These are phyloP conservation scores for Phialophora chinensis DNA, from an alignment of 2,329 filamentous ascomycete species.

Conservation along the genomic window DNA sequence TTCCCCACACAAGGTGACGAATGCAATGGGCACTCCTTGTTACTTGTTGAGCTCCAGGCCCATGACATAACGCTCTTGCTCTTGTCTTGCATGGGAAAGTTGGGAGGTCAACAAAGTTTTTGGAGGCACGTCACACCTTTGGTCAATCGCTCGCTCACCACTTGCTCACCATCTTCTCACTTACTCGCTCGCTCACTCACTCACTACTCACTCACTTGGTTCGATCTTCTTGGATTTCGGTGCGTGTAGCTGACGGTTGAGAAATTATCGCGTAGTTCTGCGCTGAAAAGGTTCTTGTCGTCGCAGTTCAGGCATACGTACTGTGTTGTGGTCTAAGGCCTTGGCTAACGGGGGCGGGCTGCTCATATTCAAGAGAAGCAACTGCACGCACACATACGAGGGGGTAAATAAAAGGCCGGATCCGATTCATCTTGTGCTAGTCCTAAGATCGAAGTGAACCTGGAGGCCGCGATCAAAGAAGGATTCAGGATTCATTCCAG, in stretches of 20 bases:
- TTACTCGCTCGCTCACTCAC: not conserved
- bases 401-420: too few relatives aligned
- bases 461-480: not conserved
- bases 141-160: not conserved
- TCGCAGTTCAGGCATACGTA: not conserved
- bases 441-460: not conserved
- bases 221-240: too few relatives aligned
- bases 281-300: too few relatives aligned
- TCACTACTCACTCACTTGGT: not conserved
- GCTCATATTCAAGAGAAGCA: not conserved
- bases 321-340: too few relatives aligned
- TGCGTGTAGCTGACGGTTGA: too few relatives aligned
- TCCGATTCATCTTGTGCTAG: not conserved
- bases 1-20: too few relatives aligned
- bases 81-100: not conserved
- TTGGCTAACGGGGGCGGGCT: too few relatives aligned
- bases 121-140: not conserved
- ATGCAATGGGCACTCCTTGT: too few relatives aligned
- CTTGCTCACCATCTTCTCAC: not conserved
- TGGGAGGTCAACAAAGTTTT: not conserved
- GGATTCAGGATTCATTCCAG: not conserved
- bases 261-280: not conserved
- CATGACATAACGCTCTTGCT: not conserved
- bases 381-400: too few relatives aligned
- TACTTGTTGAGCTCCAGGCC: not conserved